Percentiles rank a stretch among this genome's conserved stretches.
Evolutionary conservation across 179 eudicot species (phyloP).

Genomic region (Drosera spatulata): DNA sequence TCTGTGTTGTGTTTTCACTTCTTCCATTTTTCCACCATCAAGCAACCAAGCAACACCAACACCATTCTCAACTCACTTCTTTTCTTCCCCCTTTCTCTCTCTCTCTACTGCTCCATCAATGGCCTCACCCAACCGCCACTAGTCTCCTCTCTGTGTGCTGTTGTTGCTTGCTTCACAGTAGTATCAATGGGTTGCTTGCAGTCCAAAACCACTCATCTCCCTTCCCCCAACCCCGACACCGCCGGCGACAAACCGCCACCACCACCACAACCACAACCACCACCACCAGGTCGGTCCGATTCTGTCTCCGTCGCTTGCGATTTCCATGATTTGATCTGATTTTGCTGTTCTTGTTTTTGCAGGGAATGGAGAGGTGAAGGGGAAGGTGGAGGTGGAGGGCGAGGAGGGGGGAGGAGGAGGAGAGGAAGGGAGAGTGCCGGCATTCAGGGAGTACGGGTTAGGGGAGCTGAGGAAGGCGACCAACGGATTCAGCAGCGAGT

Average conservation of each 20-base stretch:
- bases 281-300: constrained; percentile 34
- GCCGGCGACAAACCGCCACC: constrained; percentile 45
- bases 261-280: constrained; percentile 49
- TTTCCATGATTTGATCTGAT: background rate
- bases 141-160: too few relatives aligned
- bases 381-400: constrained; percentile 39
- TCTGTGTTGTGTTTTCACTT: background rate
- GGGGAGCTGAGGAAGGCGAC: constrained; percentile 68
- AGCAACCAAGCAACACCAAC: too few relatives aligned
- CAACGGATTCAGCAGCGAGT: constrained; percentile 69
- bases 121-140: constrained; percentile 1
- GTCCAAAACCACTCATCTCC: constrained; percentile 85
- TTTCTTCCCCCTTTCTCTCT: background rate
- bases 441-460: constrained; percentile 56
- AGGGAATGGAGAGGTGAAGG: constrained; percentile 60
- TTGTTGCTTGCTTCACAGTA: background rate
- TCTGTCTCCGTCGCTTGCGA: constrained; percentile 1
- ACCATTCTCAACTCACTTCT: too few relatives aligned
- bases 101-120: constrained; percentile 11
- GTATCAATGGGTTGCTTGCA: constrained; percentile 79
- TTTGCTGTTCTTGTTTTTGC: constrained; percentile 1
- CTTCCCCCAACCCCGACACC: constrained; percentile 48
- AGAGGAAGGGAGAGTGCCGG: constrained; percentile 54
- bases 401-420: constrained; percentile 30
- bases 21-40: background rate